phyloP scores from a whole-genome alignment of 1,139 yeast genomes.

The Suzukiozyma palmioleophila region DNA sequence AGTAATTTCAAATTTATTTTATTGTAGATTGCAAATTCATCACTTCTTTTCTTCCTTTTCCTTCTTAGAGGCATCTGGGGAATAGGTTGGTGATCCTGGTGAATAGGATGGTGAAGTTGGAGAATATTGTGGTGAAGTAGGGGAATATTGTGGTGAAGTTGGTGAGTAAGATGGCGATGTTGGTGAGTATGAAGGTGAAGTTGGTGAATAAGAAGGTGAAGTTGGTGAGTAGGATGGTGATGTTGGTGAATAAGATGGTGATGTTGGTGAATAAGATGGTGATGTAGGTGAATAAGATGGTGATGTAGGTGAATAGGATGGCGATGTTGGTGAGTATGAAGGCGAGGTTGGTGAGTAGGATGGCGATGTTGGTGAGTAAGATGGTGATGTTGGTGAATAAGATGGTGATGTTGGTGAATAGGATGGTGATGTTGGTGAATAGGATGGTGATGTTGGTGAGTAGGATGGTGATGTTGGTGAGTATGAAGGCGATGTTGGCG shows the following conservation, averaged over 20 bases:
- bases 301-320: conserved; percentile 68
- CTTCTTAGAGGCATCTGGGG: conserved; percentile 60
- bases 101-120: conserved; percentile 72
- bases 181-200: conserved; percentile 71
- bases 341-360: conserved; percentile 52
- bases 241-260: conserved; percentile 58
- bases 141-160: conserved; percentile 70
- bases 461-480: conserved; percentile 65
- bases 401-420: conserved; percentile 53
- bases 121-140: conserved; percentile 67
- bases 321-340: conserved; percentile 53
- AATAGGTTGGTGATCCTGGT: conserved; percentile 70
- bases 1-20: not conserved
- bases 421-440: conserved; percentile 46
- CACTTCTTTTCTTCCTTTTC: conserved; percentile 3
- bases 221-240: conserved; percentile 51
- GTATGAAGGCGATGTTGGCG: conserved; percentile 62
- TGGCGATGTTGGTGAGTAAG: conserved; percentile 58
- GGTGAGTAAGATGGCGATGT: conserved; percentile 71
- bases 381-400: conserved; percentile 60
- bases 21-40: not conserved
- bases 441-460: conserved; percentile 58
- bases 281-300: conserved; percentile 56
- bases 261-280: conserved; percentile 63
- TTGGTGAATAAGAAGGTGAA: conserved; percentile 55